These are phyloP conservation scores for Annulohypoxylon stygium DNA, from an alignment of 495 filamentous ascomycete genomes.

Conservation along the genomic window DNA sequence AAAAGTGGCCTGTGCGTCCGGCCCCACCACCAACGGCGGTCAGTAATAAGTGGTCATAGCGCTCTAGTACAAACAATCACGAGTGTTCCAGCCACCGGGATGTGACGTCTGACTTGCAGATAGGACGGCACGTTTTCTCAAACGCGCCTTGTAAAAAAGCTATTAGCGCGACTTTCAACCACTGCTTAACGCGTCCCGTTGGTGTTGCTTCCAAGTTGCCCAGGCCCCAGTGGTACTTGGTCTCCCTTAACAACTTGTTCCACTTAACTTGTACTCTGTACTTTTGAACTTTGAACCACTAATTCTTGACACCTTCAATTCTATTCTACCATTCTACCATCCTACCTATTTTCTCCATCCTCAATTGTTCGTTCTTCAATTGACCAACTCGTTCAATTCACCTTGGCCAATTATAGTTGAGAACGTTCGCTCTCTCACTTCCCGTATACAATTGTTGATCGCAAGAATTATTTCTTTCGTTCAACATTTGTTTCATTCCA, in stretches of 20 bases:
- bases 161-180: conserved; percentile 43
- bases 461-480: neutral
- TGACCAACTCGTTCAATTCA: conserved; percentile 9
- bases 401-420: conserved; percentile 8
- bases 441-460: neutral
- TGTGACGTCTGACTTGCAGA: conserved; percentile 36
- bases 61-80: neutral
- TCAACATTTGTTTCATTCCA: neutral
- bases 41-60: conserved; percentile 22
- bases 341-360: neutral
- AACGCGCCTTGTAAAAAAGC: conserved; percentile 33
- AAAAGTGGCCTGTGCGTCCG: conserved; percentile 32
- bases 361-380: conserved; percentile 12
- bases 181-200: conserved; percentile 15
- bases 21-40: conserved; percentile 25
- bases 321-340: neutral
- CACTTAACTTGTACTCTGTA: conserved; percentile 37
- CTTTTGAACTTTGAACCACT: neutral
- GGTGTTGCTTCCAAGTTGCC: conserved; percentile 14
- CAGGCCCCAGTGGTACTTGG: conserved; percentile 24
- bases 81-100: conserved; percentile 31
- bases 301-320: conserved; percentile 24
- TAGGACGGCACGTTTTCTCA: conserved; percentile 15
- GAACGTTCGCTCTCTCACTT: too few relatives aligned
- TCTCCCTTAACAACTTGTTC: conserved; percentile 27